phyloP scores from a whole-genome alignment of 1,284 basidiomycete genomes.

The Microbotryum saponariae region DNA sequence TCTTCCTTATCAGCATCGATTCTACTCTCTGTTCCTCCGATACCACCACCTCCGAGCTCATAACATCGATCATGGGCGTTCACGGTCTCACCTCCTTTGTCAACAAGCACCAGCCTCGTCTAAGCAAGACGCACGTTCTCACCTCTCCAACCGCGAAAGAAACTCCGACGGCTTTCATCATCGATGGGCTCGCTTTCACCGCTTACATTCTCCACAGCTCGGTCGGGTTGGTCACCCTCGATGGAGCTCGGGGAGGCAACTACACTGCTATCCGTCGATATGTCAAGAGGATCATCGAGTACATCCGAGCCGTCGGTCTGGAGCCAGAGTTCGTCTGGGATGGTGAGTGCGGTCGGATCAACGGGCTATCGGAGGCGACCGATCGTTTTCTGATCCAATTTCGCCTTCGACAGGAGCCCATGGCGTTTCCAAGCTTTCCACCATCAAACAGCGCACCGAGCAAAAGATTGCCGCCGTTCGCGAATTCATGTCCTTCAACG shows the following conservation, averaged over 20 bases:
- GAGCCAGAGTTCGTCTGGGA: constrained; percentile 31
- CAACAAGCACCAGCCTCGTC: constrained; percentile 12
- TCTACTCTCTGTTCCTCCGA: no score
- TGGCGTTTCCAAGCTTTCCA: constrained; percentile 17
- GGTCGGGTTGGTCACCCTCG: constrained; percentile 13
- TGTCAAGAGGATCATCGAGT: constrained; percentile 12
- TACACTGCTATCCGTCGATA: constrained; percentile 6
- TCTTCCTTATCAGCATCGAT: no score
- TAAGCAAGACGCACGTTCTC: constrained; percentile 1
- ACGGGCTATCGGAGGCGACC: background rate
- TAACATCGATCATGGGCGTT: constrained; percentile 20
- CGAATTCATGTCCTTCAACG: constrained; percentile 17
- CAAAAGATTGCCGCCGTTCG: constrained; percentile 22
- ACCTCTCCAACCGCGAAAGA: background rate
- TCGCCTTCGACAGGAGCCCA: constrained; percentile 12
- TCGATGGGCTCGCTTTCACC: constrained; percentile 25
- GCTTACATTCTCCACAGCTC: constrained; percentile 8
- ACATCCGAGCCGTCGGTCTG: constrained; percentile 14
- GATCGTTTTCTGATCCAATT: background rate
- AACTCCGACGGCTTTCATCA: constrained; percentile 8
- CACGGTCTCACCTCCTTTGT: constrained; percentile 25
- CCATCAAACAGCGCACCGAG: constrained; percentile 14
- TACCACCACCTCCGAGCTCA: no score
- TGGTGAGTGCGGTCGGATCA: constrained; percentile 8
- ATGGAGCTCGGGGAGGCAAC: constrained; percentile 14